Percentiles rank a stretch among this genome's conserved stretches.
These are phyloP conservation scores for Salvia hispanica DNA, from an alignment of 257 asterid species.

Conservation along the genomic window DNA sequence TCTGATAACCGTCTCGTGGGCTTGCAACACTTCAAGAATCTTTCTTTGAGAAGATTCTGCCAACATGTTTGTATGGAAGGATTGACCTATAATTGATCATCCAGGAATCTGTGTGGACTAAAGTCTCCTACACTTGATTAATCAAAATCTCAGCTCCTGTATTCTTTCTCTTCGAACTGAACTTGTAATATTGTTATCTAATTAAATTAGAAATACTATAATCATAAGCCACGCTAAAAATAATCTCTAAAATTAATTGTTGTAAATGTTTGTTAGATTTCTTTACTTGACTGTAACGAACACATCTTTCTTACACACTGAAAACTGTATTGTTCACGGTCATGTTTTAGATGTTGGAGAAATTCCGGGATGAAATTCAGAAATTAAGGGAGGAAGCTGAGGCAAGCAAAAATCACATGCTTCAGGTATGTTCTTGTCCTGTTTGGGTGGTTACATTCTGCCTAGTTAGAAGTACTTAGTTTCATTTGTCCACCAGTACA, in stretches of 20 bases:
- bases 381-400: slow-evolving; percentile 64
- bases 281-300: slow-evolving; percentile 23
- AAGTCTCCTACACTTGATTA: background rate
- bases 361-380: slow-evolving; percentile 57
- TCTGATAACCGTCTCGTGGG: background rate
- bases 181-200: background rate
- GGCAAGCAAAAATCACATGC: slow-evolving; percentile 80
- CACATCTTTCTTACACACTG: background rate
- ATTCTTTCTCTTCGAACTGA: background rate
- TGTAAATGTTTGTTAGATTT: background rate
- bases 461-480: slow-evolving; percentile 34
- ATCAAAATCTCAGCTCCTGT: too few species aligned
- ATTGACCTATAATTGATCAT: background rate
- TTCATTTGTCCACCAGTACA: slow-evolving; percentile 58
- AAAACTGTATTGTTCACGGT: slow-evolving; percentile 13
- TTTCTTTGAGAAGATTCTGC: background rate
- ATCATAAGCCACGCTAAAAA: slow-evolving; percentile 4
- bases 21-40: slow-evolving; percentile 1
- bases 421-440: slow-evolving; percentile 51
- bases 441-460: slow-evolving; percentile 6
- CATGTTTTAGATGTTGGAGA: slow-evolving; percentile 46
- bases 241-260: background rate
- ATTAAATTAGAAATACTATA: background rate
- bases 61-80: background rate
- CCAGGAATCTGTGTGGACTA: background rate